Conservation (phyloP, 1,284 basidiomycete species). For the Omphalotus olearius region DNA sequence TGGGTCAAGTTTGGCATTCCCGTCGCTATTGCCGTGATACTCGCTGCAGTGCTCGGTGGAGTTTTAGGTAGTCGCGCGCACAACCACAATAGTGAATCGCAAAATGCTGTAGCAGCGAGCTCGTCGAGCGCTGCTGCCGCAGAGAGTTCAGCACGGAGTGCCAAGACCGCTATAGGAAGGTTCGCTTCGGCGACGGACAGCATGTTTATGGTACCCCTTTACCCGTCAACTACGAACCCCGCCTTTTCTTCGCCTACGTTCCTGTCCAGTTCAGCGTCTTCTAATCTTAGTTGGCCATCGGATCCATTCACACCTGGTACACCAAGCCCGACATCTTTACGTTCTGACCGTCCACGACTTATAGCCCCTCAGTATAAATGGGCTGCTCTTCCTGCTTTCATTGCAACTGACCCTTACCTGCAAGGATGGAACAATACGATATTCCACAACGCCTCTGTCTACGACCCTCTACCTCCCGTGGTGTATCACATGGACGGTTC, state of each 20-base stretch:
- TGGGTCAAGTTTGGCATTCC: conserved; percentile 60
- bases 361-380: conserved; percentile 92
- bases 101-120: background rate
- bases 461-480: conserved; percentile 58
- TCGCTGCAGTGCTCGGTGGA: conserved; percentile 65
- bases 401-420: conserved; percentile 83
- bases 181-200: conserved; percentile 39
- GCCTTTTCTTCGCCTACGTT: conserved; percentile 76
- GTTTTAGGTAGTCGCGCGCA: conserved; percentile 42
- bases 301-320: conserved; percentile 68
- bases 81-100: background rate
- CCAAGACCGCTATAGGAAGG: conserved; percentile 25
- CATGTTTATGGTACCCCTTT: conserved; percentile 39
- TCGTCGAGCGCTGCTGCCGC: conserved; percentile 23
- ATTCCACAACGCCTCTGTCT: conserved; percentile 81
- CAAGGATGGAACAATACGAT: conserved; percentile 88
- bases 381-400: conserved; percentile 76
- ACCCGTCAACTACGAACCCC: conserved; percentile 64
- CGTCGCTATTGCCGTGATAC: conserved; percentile 42
- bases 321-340: conserved; percentile 54
- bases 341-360: conserved; percentile 83
- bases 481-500: conserved; percentile 73
- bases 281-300: conserved; percentile 60
- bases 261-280: conserved; percentile 41
- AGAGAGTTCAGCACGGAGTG: conserved; percentile 29